A percentile compares a stretch with the other conserved stretches of the same genome.
Evolutionary conservation across 345 rosid species (phyloP).

Genomic region (Zanthoxylum bungeanum): DNA sequence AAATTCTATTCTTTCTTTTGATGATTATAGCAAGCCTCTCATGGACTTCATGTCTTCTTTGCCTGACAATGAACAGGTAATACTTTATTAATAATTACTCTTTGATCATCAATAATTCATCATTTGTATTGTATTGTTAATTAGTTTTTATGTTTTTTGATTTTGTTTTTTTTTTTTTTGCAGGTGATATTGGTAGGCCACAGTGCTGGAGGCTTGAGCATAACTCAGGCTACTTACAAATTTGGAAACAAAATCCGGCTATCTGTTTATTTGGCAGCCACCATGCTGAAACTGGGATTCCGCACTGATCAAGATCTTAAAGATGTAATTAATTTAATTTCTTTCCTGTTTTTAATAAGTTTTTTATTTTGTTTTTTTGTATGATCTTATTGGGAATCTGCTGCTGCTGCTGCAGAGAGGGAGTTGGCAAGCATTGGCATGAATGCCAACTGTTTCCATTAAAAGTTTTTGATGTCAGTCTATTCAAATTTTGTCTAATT

Average conservation of each 20-base stretch:
- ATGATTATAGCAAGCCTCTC: constrained; percentile 78
- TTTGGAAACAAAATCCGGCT: constrained; percentile 57
- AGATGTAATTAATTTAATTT: constrained; percentile 38
- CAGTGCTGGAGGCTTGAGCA: constrained; percentile 87
- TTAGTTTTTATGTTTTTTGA: neutral
- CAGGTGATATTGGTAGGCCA: constrained; percentile 91
- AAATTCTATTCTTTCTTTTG: constrained; percentile 47
- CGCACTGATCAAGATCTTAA: constrained; percentile 53
- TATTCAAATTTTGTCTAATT: no score
- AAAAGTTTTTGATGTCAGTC: constrained; percentile 17
- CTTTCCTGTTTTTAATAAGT: neutral
- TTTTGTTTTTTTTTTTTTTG: neutral
- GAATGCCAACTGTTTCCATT: constrained; percentile 18
- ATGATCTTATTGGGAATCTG: constrained; percentile 4
- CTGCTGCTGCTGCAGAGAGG: neutral
- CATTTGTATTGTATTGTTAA: neutral
- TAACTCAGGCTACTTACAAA: constrained; percentile 57
- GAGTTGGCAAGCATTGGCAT: neutral
- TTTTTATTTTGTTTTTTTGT: neutral
- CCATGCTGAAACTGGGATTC: constrained; percentile 72
- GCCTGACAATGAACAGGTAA: constrained; percentile 64
- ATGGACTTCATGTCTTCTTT: constrained; percentile 54
- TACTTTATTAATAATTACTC: neutral
- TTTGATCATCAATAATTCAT: neutral
- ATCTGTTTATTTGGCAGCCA: constrained; percentile 70